These are phyloP conservation scores for Boletus huronensis DNA, from an alignment of 768 basidiomycete genomes.

Conservation along the genomic window DNA sequence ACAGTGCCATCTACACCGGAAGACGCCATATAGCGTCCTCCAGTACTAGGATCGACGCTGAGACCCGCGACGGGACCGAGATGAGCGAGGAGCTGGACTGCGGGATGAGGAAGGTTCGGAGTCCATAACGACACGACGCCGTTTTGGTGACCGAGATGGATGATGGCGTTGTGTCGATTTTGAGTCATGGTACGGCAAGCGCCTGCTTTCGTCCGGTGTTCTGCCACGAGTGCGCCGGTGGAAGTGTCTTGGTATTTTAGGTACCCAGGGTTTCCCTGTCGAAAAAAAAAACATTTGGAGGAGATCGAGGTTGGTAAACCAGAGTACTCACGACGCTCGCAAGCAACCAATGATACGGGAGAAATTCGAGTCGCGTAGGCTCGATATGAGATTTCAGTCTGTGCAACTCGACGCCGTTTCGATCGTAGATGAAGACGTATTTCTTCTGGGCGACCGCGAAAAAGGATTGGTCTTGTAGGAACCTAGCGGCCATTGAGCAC, in stretches of 20 bases:
- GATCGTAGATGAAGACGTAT: conserved; percentile 95
- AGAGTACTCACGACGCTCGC: conserved; percentile 64
- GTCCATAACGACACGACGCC: conserved; percentile 97
- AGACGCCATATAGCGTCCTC: conserved; percentile 90
- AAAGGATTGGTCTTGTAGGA: conserved; percentile 88
- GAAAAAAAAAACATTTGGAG: not conserved
- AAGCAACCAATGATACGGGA: conserved; percentile 95
- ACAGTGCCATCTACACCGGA: conserved; percentile 83
- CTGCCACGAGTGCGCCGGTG: conserved; percentile 80
- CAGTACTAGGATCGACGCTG: conserved; percentile 78
- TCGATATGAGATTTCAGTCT: conserved; percentile 81
- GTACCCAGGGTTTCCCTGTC: conserved; percentile 81
- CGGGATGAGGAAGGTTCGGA: conserved; percentile 88
- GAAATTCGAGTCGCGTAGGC: conserved; percentile 83
- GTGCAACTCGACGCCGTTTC: conserved; percentile 90
- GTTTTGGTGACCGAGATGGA: conserved; percentile 92
- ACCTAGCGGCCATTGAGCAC: conserved; percentile 42
- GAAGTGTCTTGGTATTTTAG: conserved; percentile 97
- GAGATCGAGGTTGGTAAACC: not conserved
- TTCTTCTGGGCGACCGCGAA: conserved; percentile 96
- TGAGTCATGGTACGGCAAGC: conserved; percentile 83
- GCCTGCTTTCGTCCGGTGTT: conserved; percentile 89
- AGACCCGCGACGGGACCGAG: conserved; percentile 81
- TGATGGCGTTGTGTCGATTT: conserved; percentile 90
- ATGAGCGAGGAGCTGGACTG: conserved; percentile 89